Evolutionary conservation across 805 yeast species (phyloP), one percentile per base, ranked within the genome.

Genomic region (Candida insectorum): DNA sequence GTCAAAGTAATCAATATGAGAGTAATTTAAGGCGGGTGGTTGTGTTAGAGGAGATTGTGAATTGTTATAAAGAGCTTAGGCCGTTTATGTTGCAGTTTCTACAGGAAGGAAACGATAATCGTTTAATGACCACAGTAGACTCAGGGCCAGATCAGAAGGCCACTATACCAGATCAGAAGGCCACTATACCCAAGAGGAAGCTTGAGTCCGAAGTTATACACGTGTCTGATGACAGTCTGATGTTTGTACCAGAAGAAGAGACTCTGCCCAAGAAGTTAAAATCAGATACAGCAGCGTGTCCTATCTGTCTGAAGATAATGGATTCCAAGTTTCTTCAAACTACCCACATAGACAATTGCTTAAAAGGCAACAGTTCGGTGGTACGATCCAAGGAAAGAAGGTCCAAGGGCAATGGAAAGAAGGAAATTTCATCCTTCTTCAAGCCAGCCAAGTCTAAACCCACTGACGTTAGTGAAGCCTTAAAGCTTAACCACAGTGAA

Each of bases 1-100:
- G 97, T 54, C 71, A 81, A 16, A 67, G 73, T 16, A 85, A 80
- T 45, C 73, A 81, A 19, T 74, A 78, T 49, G 89, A 85, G 40
- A 77, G 89, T 30, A 73, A 75, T 43, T 57, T 89, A 29, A 70
- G 80, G 39, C 74, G 84, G 44, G 85, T 81, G 28, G 69, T 77
- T 24, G 58, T 81, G 5, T 56, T 87, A n/a, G 95, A 83, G 49
- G 94, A 85, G 42, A 61, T 85, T 0, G 79, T 77, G 2, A 55
- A 58, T 24, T 72, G 84, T 53, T 79, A 72, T 54, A 54, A 49
- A 11, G 49, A 54, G 9, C 37, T 72, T n/a, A 56, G 47, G 16
- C 49, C 48, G 9, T 26, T 25, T 18, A 24, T 47, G 19, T 25
- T 44, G 12, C 31, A 37, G 5, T 19, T 15, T 16, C 17, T 34